Percentiles rank a stretch among this genome's conserved stretches.
Conservation (phyloP, 2,329 filamentous ascomycete species). For the Talaromyces rugulosus region DNA sequence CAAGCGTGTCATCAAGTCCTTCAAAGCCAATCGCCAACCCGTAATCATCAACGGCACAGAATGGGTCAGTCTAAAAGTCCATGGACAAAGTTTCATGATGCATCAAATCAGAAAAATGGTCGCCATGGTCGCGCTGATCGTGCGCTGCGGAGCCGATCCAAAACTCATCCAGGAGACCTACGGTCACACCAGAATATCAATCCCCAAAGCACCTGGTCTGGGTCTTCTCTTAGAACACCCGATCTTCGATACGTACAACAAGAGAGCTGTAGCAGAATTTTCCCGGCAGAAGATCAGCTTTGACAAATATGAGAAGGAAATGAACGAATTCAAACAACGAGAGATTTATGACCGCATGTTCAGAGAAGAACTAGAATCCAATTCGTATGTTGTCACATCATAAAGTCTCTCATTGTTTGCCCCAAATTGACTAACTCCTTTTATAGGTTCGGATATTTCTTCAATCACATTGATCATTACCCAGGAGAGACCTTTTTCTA, state of each 20-base stretch:
- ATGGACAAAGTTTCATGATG: constrained; percentile 99
- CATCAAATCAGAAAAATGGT: constrained; percentile 99
- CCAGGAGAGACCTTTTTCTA: constrained; percentile 69
- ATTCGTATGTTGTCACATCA: constrained; percentile 60
- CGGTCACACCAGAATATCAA: constrained; percentile 67
- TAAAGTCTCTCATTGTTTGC: not conserved
- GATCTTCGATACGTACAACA: constrained; percentile 87
- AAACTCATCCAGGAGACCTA: constrained; percentile 72
- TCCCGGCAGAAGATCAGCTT: constrained; percentile 72
- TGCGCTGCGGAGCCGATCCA: constrained; percentile 75
- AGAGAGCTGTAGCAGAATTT: constrained; percentile 57
- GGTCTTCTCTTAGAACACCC: constrained; percentile 85
- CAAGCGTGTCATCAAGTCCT: constrained; percentile 89
- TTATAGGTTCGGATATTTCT: constrained; percentile 68
- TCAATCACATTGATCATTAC: constrained; percentile 74
- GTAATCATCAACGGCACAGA: constrained; percentile 87
- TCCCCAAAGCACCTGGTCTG: constrained; percentile 88
- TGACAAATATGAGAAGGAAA: constrained; percentile 68
- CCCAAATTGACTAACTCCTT: constrained; percentile 6
- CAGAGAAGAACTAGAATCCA: constrained; percentile 79
- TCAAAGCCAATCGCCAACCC: constrained; percentile 69
- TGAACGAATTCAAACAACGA: constrained; percentile 83
- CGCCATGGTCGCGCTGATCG: constrained; percentile 78
- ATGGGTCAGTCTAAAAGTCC: constrained; percentile 93
- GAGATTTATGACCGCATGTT: constrained; percentile 94